Percentiles rank a stretch among this genome's conserved stretches.
Evolutionary conservation across 2,329 filamentous ascomycete genomes (phyloP).

Genomic region (Botrytis pseudocinerea): DNA sequence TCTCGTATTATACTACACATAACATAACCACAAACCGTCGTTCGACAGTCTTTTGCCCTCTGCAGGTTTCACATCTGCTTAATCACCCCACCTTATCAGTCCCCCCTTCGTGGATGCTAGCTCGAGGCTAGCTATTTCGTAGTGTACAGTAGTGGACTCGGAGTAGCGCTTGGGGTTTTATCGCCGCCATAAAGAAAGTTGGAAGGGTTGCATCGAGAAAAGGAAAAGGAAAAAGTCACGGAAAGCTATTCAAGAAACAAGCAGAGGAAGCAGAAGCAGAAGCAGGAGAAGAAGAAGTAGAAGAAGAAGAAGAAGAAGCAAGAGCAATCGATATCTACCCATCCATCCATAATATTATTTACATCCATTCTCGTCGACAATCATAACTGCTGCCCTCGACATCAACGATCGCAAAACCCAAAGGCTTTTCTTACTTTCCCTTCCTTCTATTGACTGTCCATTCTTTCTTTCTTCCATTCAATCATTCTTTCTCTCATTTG

Average conservation of each 20-base stretch:
- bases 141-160: slow-evolving; percentile 16
- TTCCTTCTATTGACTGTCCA: slow-evolving; percentile 24
- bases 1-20: background rate
- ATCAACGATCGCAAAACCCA: background rate
- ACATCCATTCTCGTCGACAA: slow-evolving; percentile 7
- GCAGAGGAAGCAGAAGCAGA: background rate
- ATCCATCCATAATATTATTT: background rate
- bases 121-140: slow-evolving; percentile 5
- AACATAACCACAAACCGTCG: background rate
- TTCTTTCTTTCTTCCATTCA: slow-evolving; percentile 18
- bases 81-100: slow-evolving; percentile 19
- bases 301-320: background rate
- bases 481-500: background rate
- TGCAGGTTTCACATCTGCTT: background rate
- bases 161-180: slow-evolving; percentile 16
- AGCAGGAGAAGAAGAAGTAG: background rate
- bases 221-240: background rate
- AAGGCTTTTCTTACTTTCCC: background rate
- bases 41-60: background rate
- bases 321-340: slow-evolving; percentile 4
- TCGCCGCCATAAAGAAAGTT: slow-evolving; percentile 16
- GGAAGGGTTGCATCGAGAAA: slow-evolving; percentile 15
- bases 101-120: background rate
- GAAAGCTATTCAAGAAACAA: background rate
- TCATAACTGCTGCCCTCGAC: slow-evolving; percentile 11